phyloP scores from a whole-genome alignment of 768 basidiomycete species.

The Thelephora ganbajun region DNA sequence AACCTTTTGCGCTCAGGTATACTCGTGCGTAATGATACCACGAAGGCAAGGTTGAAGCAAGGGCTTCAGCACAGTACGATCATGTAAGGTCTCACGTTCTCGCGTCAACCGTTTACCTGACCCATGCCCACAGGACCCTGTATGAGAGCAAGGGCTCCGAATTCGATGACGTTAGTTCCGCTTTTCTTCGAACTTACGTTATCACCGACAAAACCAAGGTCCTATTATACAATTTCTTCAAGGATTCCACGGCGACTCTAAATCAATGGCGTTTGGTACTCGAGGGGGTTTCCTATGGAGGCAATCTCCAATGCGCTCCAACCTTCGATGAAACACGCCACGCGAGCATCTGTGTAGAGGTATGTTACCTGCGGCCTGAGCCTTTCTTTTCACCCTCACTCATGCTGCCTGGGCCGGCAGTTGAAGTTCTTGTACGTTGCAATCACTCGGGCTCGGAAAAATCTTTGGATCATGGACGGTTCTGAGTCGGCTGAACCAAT shows the following conservation, averaged over 20 bases:
- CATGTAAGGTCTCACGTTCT: not conserved
- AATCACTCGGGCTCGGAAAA: constrained; percentile 50
- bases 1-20: too few species aligned
- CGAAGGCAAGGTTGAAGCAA: too few species aligned
- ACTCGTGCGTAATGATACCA: constrained; percentile 20
- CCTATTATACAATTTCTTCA: constrained; percentile 54
- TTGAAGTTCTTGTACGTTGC: constrained; percentile 54
- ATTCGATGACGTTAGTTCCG: constrained; percentile 36
- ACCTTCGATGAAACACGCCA: constrained; percentile 35
- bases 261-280: constrained; percentile 46
- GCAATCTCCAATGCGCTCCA: constrained; percentile 24
- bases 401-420: constrained; percentile 15
- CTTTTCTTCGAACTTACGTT: too few species aligned
- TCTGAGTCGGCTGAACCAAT: constrained; percentile 47
- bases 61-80: constrained; percentile 8
- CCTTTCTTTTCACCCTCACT: not conserved
- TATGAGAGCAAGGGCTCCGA: constrained; percentile 56
- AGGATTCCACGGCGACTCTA: constrained; percentile 34
- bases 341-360: constrained; percentile 15
- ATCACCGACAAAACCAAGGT: constrained; percentile 31
- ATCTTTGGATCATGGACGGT: constrained; percentile 52
- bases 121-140: constrained; percentile 33
- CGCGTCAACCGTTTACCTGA: not conserved
- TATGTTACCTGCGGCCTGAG: not conserved
- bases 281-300: constrained; percentile 19